Evolutionary conservation across 208 protist species (phyloP), one percentile per base, ranked within the genome.

Genomic region (Porcisia hertigi): DNA sequence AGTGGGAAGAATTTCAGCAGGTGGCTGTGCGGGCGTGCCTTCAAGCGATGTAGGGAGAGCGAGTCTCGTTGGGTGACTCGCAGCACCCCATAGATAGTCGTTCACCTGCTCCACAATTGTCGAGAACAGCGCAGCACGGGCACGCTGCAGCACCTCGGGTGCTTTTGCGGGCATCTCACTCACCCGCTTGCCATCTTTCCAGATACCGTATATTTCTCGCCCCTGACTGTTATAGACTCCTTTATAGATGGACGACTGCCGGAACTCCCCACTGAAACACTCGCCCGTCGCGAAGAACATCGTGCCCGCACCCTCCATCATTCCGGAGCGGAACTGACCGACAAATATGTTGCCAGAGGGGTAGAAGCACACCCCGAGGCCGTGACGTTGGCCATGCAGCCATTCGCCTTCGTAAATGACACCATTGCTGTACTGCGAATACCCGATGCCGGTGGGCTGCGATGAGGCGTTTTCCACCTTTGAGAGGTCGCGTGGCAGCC

Each of bases 261-360:
- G 59, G 39, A 93, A 87, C 69, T 75, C 74, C 52, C 88, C 91
- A 39, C 72, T 76, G 62, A 95, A 93, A 57, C 85, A 87, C 53
- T 84, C 86, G 23, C 91, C 88, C 43, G 75, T 84, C 14, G 81
- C 65, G 57, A 87, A 86, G 66, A 95, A 81, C 69, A 92, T 86
- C 39, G 85, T 88, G 20, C 88, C 91, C 9, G 73, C 57, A 2
- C 91, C 91, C 20, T 92, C 84, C 63, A 92, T 88, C 49, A 79
- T 43, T 1, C 91, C 91, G 4, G 69, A 36, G 34, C 52, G 57
- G 45, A 93, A 95, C 60, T 86, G 71, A 0, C 91, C 91, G 0
- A 88, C 81, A 65, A 83, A 93, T 36, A 95, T 87, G 72, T 88
- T 87, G 45, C 91, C 88, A 25, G 87, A 91, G 1, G 81, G 45